Conservation (phyloP, 169 alveolate species). For the Cyclospora cayetanensis region DNA sequence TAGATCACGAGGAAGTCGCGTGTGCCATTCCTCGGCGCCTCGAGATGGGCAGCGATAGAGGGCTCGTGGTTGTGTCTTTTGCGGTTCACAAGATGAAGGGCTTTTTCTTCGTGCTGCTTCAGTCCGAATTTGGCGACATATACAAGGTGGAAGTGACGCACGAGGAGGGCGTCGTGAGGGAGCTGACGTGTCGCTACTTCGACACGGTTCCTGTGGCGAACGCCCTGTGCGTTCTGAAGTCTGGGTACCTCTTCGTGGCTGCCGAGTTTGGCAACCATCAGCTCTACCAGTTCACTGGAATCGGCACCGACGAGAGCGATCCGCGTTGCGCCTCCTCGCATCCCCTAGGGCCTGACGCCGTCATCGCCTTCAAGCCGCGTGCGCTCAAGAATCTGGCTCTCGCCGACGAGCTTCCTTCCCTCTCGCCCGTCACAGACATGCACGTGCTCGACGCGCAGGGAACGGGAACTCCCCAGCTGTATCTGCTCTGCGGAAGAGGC, state of each 20-base stretch:
- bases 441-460: slow-evolving; percentile 92
- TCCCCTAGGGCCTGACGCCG: slow-evolving; percentile 88
- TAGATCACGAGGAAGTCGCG: slow-evolving; percentile 91
- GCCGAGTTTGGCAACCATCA: slow-evolving; percentile 97
- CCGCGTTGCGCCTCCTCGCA: slow-evolving; percentile 90
- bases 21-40: slow-evolving; percentile 96
- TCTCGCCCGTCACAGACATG: slow-evolving; percentile 96
- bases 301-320: slow-evolving; percentile 80
- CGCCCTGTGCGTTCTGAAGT: slow-evolving; percentile 93
- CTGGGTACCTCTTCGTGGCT: slow-evolving; percentile 97
- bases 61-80: slow-evolving; percentile 87
- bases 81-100: slow-evolving; percentile 94
- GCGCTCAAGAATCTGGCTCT: slow-evolving; percentile 86
- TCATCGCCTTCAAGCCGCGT: slow-evolving; percentile 94
- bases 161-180: slow-evolving; percentile 90
- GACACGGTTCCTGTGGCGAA: slow-evolving; percentile 95
- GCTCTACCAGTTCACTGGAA: slow-evolving; percentile 80
- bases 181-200: slow-evolving; percentile 92
- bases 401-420: slow-evolving; percentile 92
- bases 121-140: slow-evolving; percentile 96
- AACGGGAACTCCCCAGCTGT: slow-evolving; percentile 87
- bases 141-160: slow-evolving; percentile 89
- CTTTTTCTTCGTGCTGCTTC: slow-evolving; percentile 93
- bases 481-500: slow-evolving; percentile 96
- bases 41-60: slow-evolving; percentile 89